Conservation (phyloP, 106 monocot genomes). For the Dioscorea alata region DNA sequence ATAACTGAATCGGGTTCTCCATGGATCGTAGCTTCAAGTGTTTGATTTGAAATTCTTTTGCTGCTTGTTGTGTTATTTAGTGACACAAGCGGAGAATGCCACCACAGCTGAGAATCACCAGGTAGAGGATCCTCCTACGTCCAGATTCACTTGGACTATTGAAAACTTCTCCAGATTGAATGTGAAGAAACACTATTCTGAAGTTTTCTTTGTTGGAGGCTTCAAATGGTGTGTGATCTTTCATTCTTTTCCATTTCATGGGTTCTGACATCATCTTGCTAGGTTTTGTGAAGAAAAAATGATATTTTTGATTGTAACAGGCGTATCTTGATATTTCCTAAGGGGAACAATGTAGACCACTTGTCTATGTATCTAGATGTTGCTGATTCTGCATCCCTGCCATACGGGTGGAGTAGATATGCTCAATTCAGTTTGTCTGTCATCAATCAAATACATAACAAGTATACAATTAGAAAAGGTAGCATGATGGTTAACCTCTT, state of each 20-base stretch:
- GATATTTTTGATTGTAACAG: constrained; percentile 10
- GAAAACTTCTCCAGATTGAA: constrained; percentile 35
- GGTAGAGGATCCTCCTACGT: constrained; percentile 37
- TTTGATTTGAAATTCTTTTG: not conserved
- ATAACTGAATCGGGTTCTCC: not conserved
- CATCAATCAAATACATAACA: constrained; percentile 49
- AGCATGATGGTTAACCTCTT: not conserved
- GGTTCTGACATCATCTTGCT: no score
- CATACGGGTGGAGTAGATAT: constrained; percentile 65
- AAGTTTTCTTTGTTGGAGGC: constrained; percentile 30
- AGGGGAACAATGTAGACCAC: constrained; percentile 71
- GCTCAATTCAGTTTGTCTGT: constrained; percentile 65
- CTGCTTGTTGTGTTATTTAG: constrained; percentile 3
- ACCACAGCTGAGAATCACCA: constrained; percentile 25
- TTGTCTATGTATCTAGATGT: constrained; percentile 77
- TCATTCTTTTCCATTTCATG: no score
- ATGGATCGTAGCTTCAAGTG: not conserved
- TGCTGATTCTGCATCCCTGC: constrained; percentile 47
- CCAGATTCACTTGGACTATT: constrained; percentile 46
- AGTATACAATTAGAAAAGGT: constrained; percentile 65
- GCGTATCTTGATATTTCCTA: constrained; percentile 66
- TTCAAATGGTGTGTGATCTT: constrained; percentile 33
- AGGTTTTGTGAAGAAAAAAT: no score
- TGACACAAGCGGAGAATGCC: constrained; percentile 10
- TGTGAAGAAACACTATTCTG: constrained; percentile 35